Conservation (phyloP, 2,329 filamentous ascomycete species). For the Xylariaceae sp. region DNA sequence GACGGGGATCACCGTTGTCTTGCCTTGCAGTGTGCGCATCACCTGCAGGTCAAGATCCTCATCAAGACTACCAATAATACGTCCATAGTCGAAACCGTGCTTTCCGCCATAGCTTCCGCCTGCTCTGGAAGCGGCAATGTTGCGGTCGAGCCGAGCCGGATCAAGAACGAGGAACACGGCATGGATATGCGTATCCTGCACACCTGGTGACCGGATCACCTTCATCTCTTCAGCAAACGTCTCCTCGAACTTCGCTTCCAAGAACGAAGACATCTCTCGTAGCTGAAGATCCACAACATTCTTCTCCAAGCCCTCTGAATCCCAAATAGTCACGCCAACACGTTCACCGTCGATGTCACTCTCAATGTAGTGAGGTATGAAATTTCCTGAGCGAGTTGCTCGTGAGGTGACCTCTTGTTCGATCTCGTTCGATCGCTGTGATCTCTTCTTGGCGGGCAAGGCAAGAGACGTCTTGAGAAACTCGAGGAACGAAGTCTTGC, state of each 20-base stretch:
- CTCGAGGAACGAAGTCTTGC: constrained; percentile 95
- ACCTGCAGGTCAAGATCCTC: constrained; percentile 88
- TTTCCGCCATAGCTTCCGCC: constrained; percentile 42
- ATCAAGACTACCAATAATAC: constrained; percentile 65
- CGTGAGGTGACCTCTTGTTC: constrained; percentile 54
- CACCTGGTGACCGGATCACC: constrained; percentile 85
- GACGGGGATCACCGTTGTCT: constrained; percentile 91
- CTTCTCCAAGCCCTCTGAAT: constrained; percentile 91
- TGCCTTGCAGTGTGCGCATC: constrained; percentile 78
- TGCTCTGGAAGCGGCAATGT: constrained; percentile 63
- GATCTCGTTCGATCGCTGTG: constrained; percentile 42
- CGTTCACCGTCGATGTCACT: constrained; percentile 91
- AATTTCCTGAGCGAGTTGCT: constrained; percentile 58
- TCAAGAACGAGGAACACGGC: constrained; percentile 91
- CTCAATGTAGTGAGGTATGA: constrained; percentile 85
- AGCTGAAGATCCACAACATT: constrained; percentile 92
- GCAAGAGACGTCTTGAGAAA: constrained; percentile 86
- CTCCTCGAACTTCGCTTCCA: constrained; percentile 98
- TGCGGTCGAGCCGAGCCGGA: constrained; percentile 76
- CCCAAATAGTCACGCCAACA: constrained; percentile 90
- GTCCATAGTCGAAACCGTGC: constrained; percentile 45
- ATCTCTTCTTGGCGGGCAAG: constrained; percentile 72
- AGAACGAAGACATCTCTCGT: constrained; percentile 81
- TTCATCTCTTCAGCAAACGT: constrained; percentile 98
- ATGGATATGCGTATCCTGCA: constrained; percentile 95